A percentile compares a stretch with the other conserved stretches of the same genome.
phyloP scores from a whole-genome alignment of 1,284 basidiomycete genomes.

The Apiotrichum siamense region DNA sequence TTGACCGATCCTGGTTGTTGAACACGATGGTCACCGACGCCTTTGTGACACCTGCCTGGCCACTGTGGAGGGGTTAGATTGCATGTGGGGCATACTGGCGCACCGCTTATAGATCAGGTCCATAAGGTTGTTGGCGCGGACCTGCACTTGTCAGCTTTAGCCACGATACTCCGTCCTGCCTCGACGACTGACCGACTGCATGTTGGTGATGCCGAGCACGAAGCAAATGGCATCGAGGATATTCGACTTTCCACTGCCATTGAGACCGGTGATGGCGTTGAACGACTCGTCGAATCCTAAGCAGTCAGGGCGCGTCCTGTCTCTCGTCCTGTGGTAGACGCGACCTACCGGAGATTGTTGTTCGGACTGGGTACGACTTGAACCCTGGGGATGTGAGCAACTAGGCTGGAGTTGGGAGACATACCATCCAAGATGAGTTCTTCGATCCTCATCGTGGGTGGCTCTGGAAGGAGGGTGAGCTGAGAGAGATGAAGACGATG shows the following conservation, averaged over 20 bases:
- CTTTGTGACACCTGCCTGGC: conserved; percentile 94
- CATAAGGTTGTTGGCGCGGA: conserved; percentile 92
- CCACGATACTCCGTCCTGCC: neutral
- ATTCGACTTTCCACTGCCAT: conserved; percentile 88
- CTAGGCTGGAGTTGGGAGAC: neutral
- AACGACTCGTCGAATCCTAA: conserved; percentile 94
- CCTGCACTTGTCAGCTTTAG: conserved; percentile 50
- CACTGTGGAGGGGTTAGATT: conserved; percentile 56
- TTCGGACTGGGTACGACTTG: conserved; percentile 94
- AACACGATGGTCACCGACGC: conserved; percentile 98
- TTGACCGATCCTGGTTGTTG: conserved; percentile 89
- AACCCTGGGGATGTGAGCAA: conserved; percentile 59
- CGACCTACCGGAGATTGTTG: conserved; percentile 63
- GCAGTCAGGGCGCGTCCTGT: conserved; percentile 7
- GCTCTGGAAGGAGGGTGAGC: neutral
- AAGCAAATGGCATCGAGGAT: conserved; percentile 97
- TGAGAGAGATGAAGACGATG: neutral
- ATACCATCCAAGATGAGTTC: conserved; percentile 71
- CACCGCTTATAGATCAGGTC: conserved; percentile 68
- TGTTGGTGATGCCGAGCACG: conserved; percentile 92
- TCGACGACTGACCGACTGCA: conserved; percentile 64
- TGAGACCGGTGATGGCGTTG: conserved; percentile 95
- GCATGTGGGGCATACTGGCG: neutral
- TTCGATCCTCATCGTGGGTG: conserved; percentile 63
- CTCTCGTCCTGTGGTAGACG: neutral